A percentile compares a stretch with the other conserved stretches of the same genome.
Evolutionary conservation across 2,329 filamentous ascomycete genomes (phyloP).

Genomic region (Hypoxylon sp.): DNA sequence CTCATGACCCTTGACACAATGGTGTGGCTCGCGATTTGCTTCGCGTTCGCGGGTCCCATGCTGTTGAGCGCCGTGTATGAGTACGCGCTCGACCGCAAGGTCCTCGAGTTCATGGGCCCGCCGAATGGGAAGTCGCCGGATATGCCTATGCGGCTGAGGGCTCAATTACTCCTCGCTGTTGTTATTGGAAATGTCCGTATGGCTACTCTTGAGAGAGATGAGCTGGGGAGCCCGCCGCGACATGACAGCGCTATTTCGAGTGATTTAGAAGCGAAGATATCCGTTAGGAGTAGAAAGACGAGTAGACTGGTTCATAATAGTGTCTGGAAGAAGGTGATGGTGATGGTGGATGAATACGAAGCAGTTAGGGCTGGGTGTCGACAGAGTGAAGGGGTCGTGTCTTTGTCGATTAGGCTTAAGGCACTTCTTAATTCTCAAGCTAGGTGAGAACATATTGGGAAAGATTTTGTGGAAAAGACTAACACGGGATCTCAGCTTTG

Average conservation of each 20-base stretch:
- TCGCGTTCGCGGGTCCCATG: constrained; percentile 54
- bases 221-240: constrained; percentile 8
- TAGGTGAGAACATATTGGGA: constrained; percentile 41
- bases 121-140: constrained; percentile 37
- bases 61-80: constrained; percentile 53
- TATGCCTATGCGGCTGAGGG: constrained; percentile 44
- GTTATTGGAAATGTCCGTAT: constrained; percentile 55
- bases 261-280: constrained; percentile 29
- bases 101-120: constrained; percentile 52
- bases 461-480: not conserved
- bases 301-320: constrained; percentile 49
- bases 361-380: constrained; percentile 11
- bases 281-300: constrained; percentile 14
- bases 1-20: constrained; percentile 50
- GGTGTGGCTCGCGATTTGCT: constrained; percentile 52
- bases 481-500: constrained; percentile 46
- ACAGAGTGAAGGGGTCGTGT: constrained; percentile 40
- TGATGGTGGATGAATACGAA: constrained; percentile 53
- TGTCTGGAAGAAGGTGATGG: constrained; percentile 53
- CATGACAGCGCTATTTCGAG: constrained; percentile 33
- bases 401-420: constrained; percentile 51
- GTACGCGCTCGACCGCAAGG: constrained; percentile 52
- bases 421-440: constrained; percentile 52
- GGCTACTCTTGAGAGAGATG: constrained; percentile 46
- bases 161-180: constrained; percentile 52